Base-by-base conservation (phyloP, 495 filamentous ascomycete genomes). In the Durotheca rogersii region DNA sequence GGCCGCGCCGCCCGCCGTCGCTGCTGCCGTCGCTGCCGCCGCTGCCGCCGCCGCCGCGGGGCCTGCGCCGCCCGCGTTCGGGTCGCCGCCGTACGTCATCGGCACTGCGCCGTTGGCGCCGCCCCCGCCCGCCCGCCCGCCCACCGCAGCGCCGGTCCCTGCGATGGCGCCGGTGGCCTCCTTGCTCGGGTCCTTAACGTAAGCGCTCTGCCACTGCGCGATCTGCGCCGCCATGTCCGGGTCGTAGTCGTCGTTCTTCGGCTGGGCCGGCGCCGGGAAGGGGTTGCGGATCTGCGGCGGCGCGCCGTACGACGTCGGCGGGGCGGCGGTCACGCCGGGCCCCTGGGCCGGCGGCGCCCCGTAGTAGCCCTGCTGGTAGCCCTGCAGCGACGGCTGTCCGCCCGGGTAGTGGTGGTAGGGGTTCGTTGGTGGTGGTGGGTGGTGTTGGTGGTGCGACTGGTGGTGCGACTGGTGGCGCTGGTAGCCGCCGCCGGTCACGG, bases 171-270 rank as follows among this genome's bases (percentile, higher is more conserved):
- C 44, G 19, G 6, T 29, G 19, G 48, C 46, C 2, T 50, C 67
- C 14, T 61, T 68, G 29, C 60, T 56, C 25, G 69, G 58, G 30
- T 75, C 81, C 45, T 76, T 81, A 46, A 84, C 79, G 65, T 97
- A 98, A 12, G 93, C 89, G 61, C 85, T 90, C 69, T 95, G 90
- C 89, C 94, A 97, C 68, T 96, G 90, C 35, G 92, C 92, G 46
- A 96, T 91, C 66, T 95, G 87, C 7, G 90, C 90, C 45, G 93
- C 89, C 65, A 88, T 86, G 59, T 96, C 90, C 5, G 90, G 85
- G 61, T 97, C 91, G 31, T 75, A 76, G 47, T 71, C 72, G 51
- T 60, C 45, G 39, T 61, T 69, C 25, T 59, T 61, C 15, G 70
- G 68, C 41, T 74, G 70, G 32, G 70, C 76, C 4, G 87, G 83